Conservation (phyloP, 176 grass and related monocot species). For the Phyllostachys edulis region DNA sequence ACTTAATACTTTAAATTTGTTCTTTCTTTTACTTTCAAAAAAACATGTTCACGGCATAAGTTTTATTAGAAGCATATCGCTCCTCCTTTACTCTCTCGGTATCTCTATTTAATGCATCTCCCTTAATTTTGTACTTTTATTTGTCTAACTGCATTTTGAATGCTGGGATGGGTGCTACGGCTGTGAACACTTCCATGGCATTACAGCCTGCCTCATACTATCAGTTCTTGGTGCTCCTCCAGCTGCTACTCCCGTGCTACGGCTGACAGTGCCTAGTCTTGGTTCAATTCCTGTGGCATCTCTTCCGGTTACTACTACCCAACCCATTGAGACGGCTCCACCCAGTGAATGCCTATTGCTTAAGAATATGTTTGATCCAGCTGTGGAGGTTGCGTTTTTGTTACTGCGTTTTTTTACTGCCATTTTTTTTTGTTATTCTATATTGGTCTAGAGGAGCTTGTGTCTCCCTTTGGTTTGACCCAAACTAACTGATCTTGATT, state of each 20-base stretch:
- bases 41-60: not conserved
- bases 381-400: constrained; percentile 61
- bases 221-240: constrained; percentile 80
- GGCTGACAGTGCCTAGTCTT: constrained; percentile 43
- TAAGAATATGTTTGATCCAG: constrained; percentile 97
- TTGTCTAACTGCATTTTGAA: constrained; percentile 53
- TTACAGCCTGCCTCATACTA: constrained; percentile 51
- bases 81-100: not conserved
- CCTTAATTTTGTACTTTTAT: not conserved
- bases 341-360: constrained; percentile 86
- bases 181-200: constrained; percentile 35
- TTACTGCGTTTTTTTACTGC: not conserved
- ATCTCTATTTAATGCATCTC: not conserved
- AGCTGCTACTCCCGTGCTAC: constrained; percentile 37
- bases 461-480: not conserved
- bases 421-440: not conserved
- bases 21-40: not conserved
- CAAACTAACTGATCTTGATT: constrained; percentile 7
- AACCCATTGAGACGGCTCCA: constrained; percentile 40
- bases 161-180: constrained; percentile 48
- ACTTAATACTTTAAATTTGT: not conserved
- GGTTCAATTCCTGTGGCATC: constrained; percentile 36
- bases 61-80: not conserved
- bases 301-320: constrained; percentile 43
- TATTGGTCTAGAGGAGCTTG: not conserved